A percentile compares a stretch with the other conserved stretches of the same genome.
Evolutionary conservation across 2,329 filamentous ascomycete species (phyloP).

Genomic region (Arthrinium phaeospermum): DNA sequence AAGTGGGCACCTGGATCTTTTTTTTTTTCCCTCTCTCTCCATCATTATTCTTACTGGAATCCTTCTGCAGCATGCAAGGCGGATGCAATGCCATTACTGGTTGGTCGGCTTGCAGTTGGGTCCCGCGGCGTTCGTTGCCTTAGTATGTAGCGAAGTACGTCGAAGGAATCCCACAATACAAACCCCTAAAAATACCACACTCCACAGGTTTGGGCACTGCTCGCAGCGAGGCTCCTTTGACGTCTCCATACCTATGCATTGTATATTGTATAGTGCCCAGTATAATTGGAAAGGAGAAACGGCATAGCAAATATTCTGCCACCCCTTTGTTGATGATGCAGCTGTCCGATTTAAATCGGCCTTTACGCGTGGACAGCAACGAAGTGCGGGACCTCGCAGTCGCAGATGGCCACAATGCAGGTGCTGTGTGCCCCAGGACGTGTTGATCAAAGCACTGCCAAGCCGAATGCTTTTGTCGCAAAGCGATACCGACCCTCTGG

Average conservation of each 20-base stretch:
- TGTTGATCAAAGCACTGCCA: background rate
- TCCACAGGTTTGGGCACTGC: slow-evolving; percentile 14
- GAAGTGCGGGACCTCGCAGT: slow-evolving; percentile 7
- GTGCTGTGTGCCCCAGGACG: background rate
- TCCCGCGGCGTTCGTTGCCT: background rate
- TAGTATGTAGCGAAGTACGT: background rate
- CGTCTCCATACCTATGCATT: background rate
- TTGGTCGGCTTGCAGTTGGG: background rate
- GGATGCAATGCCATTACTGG: background rate
- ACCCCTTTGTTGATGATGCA: slow-evolving; percentile 2
- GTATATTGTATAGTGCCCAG: slow-evolving; percentile 5
- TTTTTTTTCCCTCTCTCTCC: too few relatives aligned
- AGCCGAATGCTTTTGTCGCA: background rate
- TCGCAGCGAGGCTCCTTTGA: slow-evolving; percentile 1
- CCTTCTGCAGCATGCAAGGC: too few relatives aligned
- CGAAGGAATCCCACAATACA: background rate
- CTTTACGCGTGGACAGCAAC: slow-evolving; percentile 8
- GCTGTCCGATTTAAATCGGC: background rate
- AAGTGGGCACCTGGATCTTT: background rate
- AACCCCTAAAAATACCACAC: slow-evolving; percentile 2
- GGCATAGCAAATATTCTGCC: background rate
- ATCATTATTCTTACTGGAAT: too few relatives aligned
- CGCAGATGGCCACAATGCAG: background rate
- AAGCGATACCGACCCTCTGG: background rate
- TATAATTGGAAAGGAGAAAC: background rate